Conservation (phyloP, 2,329 filamentous ascomycete genomes). For the Paecilomyces fulvus region DNA sequence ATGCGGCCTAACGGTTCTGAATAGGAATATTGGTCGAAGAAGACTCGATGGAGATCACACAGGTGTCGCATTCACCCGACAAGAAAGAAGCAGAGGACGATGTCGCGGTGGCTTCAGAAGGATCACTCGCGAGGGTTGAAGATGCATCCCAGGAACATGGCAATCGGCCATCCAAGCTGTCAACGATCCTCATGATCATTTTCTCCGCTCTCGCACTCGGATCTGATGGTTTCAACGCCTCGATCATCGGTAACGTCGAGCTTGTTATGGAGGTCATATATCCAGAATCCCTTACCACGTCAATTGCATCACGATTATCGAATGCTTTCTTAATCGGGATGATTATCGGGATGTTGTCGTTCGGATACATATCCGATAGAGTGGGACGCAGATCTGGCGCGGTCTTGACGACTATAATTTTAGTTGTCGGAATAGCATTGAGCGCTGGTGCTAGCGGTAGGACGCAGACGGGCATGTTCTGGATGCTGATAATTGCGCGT, state of each 20-base stretch:
- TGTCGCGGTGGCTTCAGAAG: neutral
- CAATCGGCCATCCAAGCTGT: slow-evolving; percentile 11
- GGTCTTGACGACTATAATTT: slow-evolving; percentile 39
- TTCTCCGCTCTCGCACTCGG: slow-evolving; percentile 29
- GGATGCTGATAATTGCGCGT: slow-evolving; percentile 33
- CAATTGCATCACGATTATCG: neutral
- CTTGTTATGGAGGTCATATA: slow-evolving; percentile 27
- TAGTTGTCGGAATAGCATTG: slow-evolving; percentile 41
- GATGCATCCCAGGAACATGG: neutral
- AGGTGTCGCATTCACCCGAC: neutral
- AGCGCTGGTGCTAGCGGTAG: slow-evolving; percentile 40
- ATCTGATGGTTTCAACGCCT: slow-evolving; percentile 28
- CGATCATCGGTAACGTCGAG: slow-evolving; percentile 27
- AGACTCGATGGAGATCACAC: neutral
- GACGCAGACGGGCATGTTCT: slow-evolving; percentile 23
- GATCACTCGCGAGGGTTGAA: neutral
- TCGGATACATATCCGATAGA: slow-evolving; percentile 44
- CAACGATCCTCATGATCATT: slow-evolving; percentile 23
- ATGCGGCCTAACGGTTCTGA: neutral
- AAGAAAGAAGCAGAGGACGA: neutral
- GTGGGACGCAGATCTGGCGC: slow-evolving; percentile 43
- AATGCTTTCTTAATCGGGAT: slow-evolving; percentile 44
- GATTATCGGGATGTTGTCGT: slow-evolving; percentile 49
- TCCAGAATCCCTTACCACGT: neutral
- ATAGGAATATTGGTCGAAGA: neutral